Evolutionary conservation across 2,329 filamentous ascomycete genomes (phyloP).

Genomic region (Mycogone perniciosa): DNA sequence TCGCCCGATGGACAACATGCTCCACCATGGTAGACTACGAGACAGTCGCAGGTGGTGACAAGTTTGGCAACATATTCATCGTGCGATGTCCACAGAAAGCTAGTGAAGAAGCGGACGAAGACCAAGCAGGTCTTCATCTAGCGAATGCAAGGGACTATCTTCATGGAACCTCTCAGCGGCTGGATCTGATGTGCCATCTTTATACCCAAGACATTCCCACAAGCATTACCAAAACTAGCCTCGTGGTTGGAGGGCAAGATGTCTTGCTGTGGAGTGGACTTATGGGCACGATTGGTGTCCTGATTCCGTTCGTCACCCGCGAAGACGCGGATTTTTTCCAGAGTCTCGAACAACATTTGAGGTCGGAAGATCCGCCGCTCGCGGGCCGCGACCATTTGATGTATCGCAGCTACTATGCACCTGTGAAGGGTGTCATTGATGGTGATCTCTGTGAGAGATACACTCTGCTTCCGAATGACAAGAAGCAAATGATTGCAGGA

Average conservation of each 20-base stretch:
- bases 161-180: conserved; percentile 77
- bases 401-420: conserved; percentile 91
- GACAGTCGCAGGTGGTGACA: conserved; percentile 88
- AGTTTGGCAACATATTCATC: conserved; percentile 95
- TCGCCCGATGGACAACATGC: conserved; percentile 85
- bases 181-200: conserved; percentile 81
- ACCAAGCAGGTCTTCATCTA: conserved; percentile 84
- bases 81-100: conserved; percentile 80
- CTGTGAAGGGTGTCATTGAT: conserved; percentile 94
- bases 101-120: conserved; percentile 86
- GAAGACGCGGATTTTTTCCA: conserved; percentile 99
- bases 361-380: conserved; percentile 78
- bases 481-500: conserved; percentile 90
- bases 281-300: conserved; percentile 87
- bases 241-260: conserved; percentile 87
- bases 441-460: conserved; percentile 94
- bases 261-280: conserved; percentile 90
- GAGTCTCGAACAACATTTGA: conserved; percentile 79
- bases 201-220: conserved; percentile 90
- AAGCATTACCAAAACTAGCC: conserved; percentile 78
- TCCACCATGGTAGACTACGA: conserved; percentile 97
- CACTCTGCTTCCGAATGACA: conserved; percentile 73
- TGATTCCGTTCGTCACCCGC: conserved; percentile 84
- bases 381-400: conserved; percentile 92
- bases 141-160: conserved; percentile 85